These are phyloP conservation scores for Suhomyces ambrosiae DNA, from an alignment of 1,139 yeast species.

Conservation along the genomic window DNA sequence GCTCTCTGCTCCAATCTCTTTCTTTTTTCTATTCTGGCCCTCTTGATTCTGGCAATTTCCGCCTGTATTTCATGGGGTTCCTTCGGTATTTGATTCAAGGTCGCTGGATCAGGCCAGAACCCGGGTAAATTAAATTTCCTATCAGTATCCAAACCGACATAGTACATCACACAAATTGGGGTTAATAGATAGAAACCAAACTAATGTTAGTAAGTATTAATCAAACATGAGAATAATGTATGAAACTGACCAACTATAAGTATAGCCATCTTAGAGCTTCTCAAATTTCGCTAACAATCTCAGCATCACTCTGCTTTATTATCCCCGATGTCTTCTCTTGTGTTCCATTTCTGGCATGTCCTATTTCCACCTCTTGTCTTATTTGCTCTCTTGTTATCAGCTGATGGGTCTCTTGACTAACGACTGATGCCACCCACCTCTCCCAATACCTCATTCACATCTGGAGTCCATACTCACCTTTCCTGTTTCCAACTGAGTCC, in stretches of 20 bases:
- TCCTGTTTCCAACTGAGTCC: constrained; percentile 70
- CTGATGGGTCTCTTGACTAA: too few species aligned
- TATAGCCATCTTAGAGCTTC: too few species aligned
- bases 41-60: constrained; percentile 82
- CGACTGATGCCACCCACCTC: too few species aligned
- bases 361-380: too few species aligned
- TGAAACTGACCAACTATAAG: not conserved
- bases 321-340: too few species aligned
- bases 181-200: constrained; percentile 85
- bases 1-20: constrained; percentile 73
- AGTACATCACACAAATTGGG: constrained; percentile 88
- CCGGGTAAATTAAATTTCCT: constrained; percentile 90
- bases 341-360: too few species aligned
- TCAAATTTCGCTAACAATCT: too few species aligned
- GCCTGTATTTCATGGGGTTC: constrained; percentile 92
- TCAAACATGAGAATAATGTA: not conserved
- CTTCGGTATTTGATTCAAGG: constrained; percentile 86
- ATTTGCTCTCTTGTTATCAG: too few species aligned
- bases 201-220: constrained; percentile 29
- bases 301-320: too few species aligned
- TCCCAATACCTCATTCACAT: not conserved
- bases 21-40: constrained; percentile 74
- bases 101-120: constrained; percentile 95
- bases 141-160: constrained; percentile 88
- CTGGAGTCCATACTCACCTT: constrained; percentile 56